Conservation (phyloP, 1,284 basidiomycete species). For the Cutaneotrichosporon cyanovorans region DNA sequence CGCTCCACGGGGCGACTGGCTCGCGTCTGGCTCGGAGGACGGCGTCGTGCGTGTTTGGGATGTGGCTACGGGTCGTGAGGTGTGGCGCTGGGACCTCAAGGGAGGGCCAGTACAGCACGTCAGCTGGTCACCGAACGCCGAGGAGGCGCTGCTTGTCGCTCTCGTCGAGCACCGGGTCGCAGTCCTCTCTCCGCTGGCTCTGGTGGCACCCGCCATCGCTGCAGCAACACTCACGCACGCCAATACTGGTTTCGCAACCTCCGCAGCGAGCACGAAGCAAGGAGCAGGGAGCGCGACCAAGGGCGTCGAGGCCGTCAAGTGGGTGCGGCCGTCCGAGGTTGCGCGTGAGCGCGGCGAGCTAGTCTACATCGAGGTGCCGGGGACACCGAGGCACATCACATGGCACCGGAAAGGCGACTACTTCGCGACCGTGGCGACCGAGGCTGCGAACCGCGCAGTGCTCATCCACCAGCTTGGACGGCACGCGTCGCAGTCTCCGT, state of each 20-base stretch:
- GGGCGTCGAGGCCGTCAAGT: conserved; percentile 47
- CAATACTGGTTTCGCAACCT: conserved; percentile 43
- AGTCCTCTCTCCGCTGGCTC: conserved; percentile 72
- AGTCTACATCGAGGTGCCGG: conserved; percentile 54
- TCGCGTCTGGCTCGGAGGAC: conserved; percentile 82
- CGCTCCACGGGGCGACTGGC: conserved; percentile 87
- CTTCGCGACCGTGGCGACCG: conserved; percentile 67
- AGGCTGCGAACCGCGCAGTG: conserved; percentile 42
- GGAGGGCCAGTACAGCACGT: conserved; percentile 69
- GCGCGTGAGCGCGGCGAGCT: conserved; percentile 51
- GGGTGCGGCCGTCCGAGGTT: conserved; percentile 49
- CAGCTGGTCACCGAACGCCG: conserved; percentile 88
- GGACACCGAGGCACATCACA: conserved; percentile 71
- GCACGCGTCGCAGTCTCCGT: conserved; percentile 93
- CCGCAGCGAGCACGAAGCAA: conserved; percentile 43
- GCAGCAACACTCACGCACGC: conserved; percentile 55
- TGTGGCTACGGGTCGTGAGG: conserved; percentile 80
- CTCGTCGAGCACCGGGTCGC: conserved; percentile 57
- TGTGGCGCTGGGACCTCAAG: conserved; percentile 79
- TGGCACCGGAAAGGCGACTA: conserved; percentile 98
- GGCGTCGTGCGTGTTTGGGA: conserved; percentile 90
- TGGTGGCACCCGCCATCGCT: conserved; percentile 56
- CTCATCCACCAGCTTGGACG: conserved; percentile 86
- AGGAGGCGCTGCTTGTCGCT: conserved; percentile 50
- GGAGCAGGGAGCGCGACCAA: conserved; percentile 29